phyloP scores from a whole-genome alignment of 108 stramenopile genomes.

The Cyclotella baltica region DNA sequence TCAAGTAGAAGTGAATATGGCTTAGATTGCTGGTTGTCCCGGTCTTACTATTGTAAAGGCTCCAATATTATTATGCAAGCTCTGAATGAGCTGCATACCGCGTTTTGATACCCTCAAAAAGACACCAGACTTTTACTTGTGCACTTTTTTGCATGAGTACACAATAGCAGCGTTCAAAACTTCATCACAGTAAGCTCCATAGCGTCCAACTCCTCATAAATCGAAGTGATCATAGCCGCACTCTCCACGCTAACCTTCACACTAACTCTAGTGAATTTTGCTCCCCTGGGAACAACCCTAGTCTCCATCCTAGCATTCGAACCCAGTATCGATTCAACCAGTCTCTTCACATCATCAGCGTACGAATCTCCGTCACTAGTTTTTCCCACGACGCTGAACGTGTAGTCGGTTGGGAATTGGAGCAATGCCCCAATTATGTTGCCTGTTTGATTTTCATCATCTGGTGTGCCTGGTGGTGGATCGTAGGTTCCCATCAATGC shows the following conservation, averaged over 20 bases:
- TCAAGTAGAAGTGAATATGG: no score
- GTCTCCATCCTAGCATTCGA: conserved; percentile 45
- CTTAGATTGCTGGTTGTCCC: no score
- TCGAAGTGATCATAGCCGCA: conserved; percentile 65
- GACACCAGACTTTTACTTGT: no score
- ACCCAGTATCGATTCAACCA: conserved; percentile 57
- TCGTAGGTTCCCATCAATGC: conserved; percentile 83
- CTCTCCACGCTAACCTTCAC: conserved; percentile 70
- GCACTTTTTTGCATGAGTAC: no score
- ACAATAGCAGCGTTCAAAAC: conserved; percentile 42
- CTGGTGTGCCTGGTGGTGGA: conserved; percentile 52
- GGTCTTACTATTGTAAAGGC: no score
- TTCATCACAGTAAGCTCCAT: conserved; percentile 75
- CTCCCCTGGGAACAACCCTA: conserved; percentile 66
- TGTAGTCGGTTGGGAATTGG: conserved; percentile 66
- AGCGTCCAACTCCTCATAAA: conserved; percentile 70
- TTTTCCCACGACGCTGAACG: conserved; percentile 72
- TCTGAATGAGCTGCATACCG: no score
- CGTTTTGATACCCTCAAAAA: no score
- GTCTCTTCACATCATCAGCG: conserved; percentile 57
- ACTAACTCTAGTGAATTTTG: conserved; percentile 67
- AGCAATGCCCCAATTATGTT: conserved; percentile 77
- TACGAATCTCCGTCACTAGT: conserved; percentile 61
- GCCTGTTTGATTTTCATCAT: conserved; percentile 74
- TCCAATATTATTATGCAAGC: no score